Base-by-base conservation (phyloP, 2,329 filamentous ascomycete genomes). In the Fusarium ramigenum region DNA sequence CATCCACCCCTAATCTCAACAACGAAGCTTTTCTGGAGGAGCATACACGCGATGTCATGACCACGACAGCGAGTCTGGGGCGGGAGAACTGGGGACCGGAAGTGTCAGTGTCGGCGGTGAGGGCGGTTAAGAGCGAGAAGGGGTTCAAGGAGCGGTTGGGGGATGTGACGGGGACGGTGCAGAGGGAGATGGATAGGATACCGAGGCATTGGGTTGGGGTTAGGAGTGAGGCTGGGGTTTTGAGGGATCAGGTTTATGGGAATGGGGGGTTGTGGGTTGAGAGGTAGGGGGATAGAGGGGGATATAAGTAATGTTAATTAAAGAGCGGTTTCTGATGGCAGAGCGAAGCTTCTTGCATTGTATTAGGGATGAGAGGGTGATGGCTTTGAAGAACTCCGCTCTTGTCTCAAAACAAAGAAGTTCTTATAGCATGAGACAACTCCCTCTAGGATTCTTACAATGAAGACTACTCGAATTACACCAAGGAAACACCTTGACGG, bases 191-290 rank as follows among this genome's bases (percentile, higher is more conserved):
- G 11, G 90, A 91, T 67, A 84, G 84, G 60, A 82, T 92, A 7
- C 90, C 90, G 5, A 74, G 91, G 50, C 89, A 92, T 77, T 83
- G 83, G 75, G 83, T 87, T 7, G 91, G 91, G 0, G 84, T 93
- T 47, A 84, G 91, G 58, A 88, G 86, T 14, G 82, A 85, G 18
- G 80, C 82, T 4, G 84, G 82, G 14, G 80, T 82, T 34, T 77
- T 85, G 77, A 84, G 84, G 71, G 89, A 92, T 72, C 83, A 82
- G 50, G 81, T 81, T 5, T 83, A 85, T 63, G 87, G 87, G 5
- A 84, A 80, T 28, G 87, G 87, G 0, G 87, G 87, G 0, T 77
- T 87, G 32, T 89, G 85, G 82, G 83, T 88, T 60, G 61, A 72
- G 15, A 73, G 80, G 54, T 80, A n/a, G n/a, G n/a, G n/a, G n/a